These are phyloP conservation scores for Ophiostoma montium DNA, from an alignment of 2,329 filamentous ascomycete genomes.

Conservation along the genomic window DNA sequence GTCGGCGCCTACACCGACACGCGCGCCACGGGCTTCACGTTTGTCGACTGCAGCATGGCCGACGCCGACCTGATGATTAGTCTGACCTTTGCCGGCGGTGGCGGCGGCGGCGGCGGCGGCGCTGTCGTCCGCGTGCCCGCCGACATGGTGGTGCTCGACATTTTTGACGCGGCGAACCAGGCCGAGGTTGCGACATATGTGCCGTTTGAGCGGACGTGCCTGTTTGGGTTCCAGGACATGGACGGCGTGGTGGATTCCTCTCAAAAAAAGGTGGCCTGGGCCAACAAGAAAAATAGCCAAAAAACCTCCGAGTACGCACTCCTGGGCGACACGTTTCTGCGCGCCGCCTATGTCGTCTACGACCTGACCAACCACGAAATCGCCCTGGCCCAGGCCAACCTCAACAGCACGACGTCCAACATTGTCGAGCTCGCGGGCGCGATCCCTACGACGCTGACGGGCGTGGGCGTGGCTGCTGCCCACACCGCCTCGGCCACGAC, in stretches of 20 bases:
- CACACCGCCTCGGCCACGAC: slow-evolving; percentile 14
- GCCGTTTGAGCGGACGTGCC: slow-evolving; percentile 30
- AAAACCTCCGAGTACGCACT: slow-evolving; percentile 16
- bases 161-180: slow-evolving; percentile 16
- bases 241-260: slow-evolving; percentile 11
- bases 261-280: neutral
- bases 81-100: slow-evolving; percentile 17
- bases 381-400: slow-evolving; percentile 37
- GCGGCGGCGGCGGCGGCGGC: slow-evolving; percentile 14
- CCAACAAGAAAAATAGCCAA: neutral
- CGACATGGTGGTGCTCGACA: slow-evolving; percentile 27
- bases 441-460: slow-evolving; percentile 29
- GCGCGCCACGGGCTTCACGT: slow-evolving; percentile 22
- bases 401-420: slow-evolving; percentile 29
- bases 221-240: slow-evolving; percentile 38
- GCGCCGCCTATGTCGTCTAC: slow-evolving; percentile 40
- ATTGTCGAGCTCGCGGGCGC: slow-evolving; percentile 31
- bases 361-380: slow-evolving; percentile 36
- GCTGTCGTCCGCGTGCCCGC: slow-evolving; percentile 18
- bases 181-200: slow-evolving; percentile 18
- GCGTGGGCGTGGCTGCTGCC: slow-evolving; percentile 29
- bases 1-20: slow-evolving; percentile 27
- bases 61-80: slow-evolving; percentile 20
- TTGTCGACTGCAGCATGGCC: slow-evolving; percentile 25
- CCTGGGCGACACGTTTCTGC: slow-evolving; percentile 33